Base-by-base conservation (phyloP, 148 eudicot genomes). In the Cornus suecica region DNA sequence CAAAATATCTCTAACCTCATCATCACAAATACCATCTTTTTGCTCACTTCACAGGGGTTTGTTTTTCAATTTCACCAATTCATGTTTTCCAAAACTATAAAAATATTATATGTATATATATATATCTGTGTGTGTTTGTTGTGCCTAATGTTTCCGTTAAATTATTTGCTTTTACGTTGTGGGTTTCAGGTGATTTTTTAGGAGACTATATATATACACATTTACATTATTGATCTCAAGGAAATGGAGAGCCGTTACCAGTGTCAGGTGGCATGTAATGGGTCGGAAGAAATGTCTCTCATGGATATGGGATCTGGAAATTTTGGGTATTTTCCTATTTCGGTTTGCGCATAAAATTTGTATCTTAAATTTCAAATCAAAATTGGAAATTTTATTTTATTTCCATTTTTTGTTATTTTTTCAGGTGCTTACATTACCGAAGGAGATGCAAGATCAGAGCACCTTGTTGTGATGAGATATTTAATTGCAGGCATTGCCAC, bases 391-490 rank as follows among this genome's bases (percentile, higher is more conserved):
- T n/a, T 16, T 48, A 48, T 16, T 48, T 48, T 16, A 1, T 8
- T 48, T 16, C 15, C 1, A 11, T 48, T 48, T 16, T 48, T 1
- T 48, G 18, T 48, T 1, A 48, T 48, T 48, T 58, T 73, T 10
- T 75, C 69, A 92, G 97, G 77, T 92, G 97, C 74, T 68, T 74
- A 70, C 98, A 93, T 88, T 89, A 89, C 74, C 80, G 67, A 68
- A 87, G 97, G 76, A 93, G 83, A 75, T 93, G 98, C 81, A 89
- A 86, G 82, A 93, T 93, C 54, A 88, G 86, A 80, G 90, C 98
- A 60, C 98, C 98, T 6, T 93, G 96, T 75, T 93, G 98, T 72
- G 74, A 83, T 83, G 88, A 89, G 78, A 75, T 88, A 26, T 93
- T 90, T 77, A 85, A 80, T 86, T 93, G 95, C 65, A 81, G 93